Evolutionary conservation across 371 early-diverging fungal genomes (phyloP), one percentile per base, ranked within the genome.

Genomic region (Parasitella parasitica): DNA sequence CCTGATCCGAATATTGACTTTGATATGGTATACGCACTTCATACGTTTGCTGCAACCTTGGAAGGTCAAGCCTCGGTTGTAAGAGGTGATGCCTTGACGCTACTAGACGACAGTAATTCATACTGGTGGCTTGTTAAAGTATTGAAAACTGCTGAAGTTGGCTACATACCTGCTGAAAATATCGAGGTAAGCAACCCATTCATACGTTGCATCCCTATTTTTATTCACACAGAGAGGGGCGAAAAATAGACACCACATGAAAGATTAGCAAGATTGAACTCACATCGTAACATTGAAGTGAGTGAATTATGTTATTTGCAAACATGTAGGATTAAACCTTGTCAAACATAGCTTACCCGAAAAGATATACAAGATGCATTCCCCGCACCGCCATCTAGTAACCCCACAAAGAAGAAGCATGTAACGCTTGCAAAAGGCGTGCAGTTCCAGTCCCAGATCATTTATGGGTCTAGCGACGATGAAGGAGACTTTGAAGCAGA

Each of bases 91-190:
- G 84, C 91, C 26, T 77, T 97, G 63, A 91, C 90, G 41, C 78
- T 97, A 59, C 77, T 97, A 39, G 97, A 97, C 73, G 98, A 98
- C 72, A 85, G 88, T n/a, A 96, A 98, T 73, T 91, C 91, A 35
- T 97, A 97, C 80, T 98, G 98, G 98, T 98, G 98, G 98, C 82
- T 97, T 18, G 93, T 98, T 27, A 91, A 94, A 72, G 91, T 92
- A 30, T 72, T 94, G 36, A 92, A 92, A 70, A 91, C 90, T 15
- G 87, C 88, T 13, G 93, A 94, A 72, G 91, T 96, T 54, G 98
- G 98, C 1, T 98, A 97, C 66, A 95, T 98, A 51, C 98, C 97
- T 9, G 97, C 97, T 6, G 97, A 97, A 70, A 97, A 94, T 69
- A 90, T 97, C 39, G 98, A 97, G 78, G 90, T 91, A 73, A 18